Conservation (phyloP, 2,329 filamentous ascomycete genomes). For the Epichloe sp. region DNA sequence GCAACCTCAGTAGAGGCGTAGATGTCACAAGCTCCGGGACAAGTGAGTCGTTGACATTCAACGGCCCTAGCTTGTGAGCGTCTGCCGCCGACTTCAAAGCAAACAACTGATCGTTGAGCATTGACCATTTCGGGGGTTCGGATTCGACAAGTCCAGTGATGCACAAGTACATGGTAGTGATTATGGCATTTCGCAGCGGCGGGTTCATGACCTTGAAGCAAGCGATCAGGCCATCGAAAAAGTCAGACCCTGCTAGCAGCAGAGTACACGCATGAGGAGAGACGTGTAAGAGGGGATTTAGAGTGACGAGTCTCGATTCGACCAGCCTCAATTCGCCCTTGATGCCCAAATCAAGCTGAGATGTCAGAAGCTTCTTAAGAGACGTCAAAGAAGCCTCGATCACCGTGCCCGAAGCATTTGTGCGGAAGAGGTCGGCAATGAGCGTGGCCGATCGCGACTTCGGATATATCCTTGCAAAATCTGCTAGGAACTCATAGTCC, state of each 20-base stretch:
- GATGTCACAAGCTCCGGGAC: constrained; percentile 69
- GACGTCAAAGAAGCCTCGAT: constrained; percentile 43
- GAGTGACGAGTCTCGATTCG: constrained; percentile 38
- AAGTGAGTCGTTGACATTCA: constrained; percentile 54
- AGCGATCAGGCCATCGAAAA: constrained; percentile 64
- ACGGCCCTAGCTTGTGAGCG: constrained; percentile 41
- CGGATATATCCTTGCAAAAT: constrained; percentile 53
- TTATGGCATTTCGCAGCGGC: constrained; percentile 50
- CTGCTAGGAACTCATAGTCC: constrained; percentile 54
- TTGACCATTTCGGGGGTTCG: constrained; percentile 56
- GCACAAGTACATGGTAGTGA: constrained; percentile 63
- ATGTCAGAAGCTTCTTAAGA: constrained; percentile 49
- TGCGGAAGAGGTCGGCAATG: constrained; percentile 35
- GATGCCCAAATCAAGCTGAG: constrained; percentile 47
- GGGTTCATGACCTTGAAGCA: constrained; percentile 54
- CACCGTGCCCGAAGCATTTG: constrained; percentile 24
- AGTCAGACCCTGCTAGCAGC: constrained; percentile 77
- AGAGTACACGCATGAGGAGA: constrained; percentile 45
- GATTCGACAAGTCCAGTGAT: constrained; percentile 57
- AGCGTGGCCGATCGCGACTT: constrained; percentile 45
- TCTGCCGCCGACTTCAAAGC: constrained; percentile 61
- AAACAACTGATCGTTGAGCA: constrained; percentile 74
- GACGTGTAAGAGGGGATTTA: constrained; percentile 52
- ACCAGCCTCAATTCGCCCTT: constrained; percentile 40
- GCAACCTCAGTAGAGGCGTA: constrained; percentile 58